Conservation (phyloP, 352 stramenopile genomes). For the Aphanomyces stellatus region DNA sequence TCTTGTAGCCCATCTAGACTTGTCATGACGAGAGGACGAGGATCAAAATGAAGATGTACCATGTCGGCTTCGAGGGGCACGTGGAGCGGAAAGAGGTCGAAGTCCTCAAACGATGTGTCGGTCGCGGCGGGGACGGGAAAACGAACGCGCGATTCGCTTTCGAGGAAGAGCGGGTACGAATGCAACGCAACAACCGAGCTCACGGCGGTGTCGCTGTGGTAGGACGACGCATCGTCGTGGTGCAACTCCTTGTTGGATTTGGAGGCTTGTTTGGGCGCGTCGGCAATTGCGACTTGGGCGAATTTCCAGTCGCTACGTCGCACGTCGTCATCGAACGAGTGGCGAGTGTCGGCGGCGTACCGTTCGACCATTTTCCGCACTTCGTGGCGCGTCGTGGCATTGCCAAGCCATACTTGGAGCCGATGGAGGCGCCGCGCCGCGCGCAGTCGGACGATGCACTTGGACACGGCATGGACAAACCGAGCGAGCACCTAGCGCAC, state of each 20-base stretch:
- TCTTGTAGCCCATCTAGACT: slow-evolving; percentile 47
- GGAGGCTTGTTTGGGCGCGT: not conserved
- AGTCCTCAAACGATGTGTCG: slow-evolving; percentile 43
- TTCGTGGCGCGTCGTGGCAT: slow-evolving; percentile 32
- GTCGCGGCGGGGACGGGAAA: slow-evolving; percentile 31
- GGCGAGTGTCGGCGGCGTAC: slow-evolving; percentile 27
- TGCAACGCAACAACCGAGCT: slow-evolving; percentile 28
- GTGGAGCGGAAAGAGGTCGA: slow-evolving; percentile 52
- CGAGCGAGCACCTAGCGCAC: slow-evolving; percentile 57
- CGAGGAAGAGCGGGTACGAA: slow-evolving; percentile 54
- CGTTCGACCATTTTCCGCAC: slow-evolving; percentile 53
- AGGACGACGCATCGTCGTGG: not conserved
- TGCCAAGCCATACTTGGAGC: slow-evolving; percentile 47
- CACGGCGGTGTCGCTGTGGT: not conserved
- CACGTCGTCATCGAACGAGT: not conserved
- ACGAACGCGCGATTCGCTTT: slow-evolving; percentile 36
- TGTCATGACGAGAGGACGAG: too few species aligned
- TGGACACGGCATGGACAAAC: slow-evolving; percentile 51
- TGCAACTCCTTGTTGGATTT: slow-evolving; percentile 20
- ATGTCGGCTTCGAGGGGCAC: slow-evolving; percentile 58
- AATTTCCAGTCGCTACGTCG: slow-evolving; percentile 8
- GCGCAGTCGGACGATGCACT: slow-evolving; percentile 54
- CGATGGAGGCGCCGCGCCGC: slow-evolving; percentile 45
- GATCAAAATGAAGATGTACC: not conserved
- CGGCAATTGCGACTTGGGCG: slow-evolving; percentile 1